phyloP scores from a whole-genome alignment of 768 basidiomycete genomes.

The Lentinula sp. region DNA sequence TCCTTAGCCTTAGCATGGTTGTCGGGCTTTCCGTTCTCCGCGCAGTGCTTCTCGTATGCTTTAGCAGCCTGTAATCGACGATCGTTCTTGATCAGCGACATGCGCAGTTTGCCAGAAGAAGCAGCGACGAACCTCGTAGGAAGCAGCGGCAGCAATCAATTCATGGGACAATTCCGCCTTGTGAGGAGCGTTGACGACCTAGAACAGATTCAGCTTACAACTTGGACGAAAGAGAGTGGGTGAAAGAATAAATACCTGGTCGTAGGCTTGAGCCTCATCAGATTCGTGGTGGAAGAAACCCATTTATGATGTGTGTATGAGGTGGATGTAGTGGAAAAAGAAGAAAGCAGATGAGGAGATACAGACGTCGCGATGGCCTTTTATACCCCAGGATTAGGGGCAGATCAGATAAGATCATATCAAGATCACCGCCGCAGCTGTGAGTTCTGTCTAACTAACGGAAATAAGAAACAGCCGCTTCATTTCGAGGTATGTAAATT shows the following conservation, averaged over 20 bases:
- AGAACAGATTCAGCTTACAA: not conserved
- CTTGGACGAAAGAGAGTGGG: not conserved
- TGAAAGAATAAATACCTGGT: slow-evolving; percentile 6
- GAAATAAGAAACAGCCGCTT: too few relatives aligned
- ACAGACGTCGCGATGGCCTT: too few relatives aligned
- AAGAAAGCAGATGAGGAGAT: too few relatives aligned
- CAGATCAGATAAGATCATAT: too few relatives aligned
- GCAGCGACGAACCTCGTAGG: slow-evolving; percentile 33
- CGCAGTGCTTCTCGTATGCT: slow-evolving; percentile 41
- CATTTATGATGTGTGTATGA: not conserved
- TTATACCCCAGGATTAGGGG: too few relatives aligned
- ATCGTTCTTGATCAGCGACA: too few relatives aligned
- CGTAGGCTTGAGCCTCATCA: slow-evolving; percentile 13
- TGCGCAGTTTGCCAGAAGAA: too few relatives aligned
- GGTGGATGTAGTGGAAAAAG: too few relatives aligned
- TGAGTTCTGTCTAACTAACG: too few relatives aligned
- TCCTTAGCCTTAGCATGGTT: slow-evolving; percentile 44
- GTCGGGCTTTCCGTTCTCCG: slow-evolving; percentile 32
- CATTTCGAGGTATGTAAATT: too few relatives aligned
- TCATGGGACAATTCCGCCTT: slow-evolving; percentile 46
- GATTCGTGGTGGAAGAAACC: slow-evolving; percentile 13
- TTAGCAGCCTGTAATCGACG: slow-evolving; percentile 33
- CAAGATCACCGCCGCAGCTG: too few relatives aligned
- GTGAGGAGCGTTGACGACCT: slow-evolving; percentile 37
- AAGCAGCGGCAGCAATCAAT: slow-evolving; percentile 46